These are phyloP conservation scores for Pharus latifolius DNA, from an alignment of 176 grass and related monocot species.

Conservation along the genomic window DNA sequence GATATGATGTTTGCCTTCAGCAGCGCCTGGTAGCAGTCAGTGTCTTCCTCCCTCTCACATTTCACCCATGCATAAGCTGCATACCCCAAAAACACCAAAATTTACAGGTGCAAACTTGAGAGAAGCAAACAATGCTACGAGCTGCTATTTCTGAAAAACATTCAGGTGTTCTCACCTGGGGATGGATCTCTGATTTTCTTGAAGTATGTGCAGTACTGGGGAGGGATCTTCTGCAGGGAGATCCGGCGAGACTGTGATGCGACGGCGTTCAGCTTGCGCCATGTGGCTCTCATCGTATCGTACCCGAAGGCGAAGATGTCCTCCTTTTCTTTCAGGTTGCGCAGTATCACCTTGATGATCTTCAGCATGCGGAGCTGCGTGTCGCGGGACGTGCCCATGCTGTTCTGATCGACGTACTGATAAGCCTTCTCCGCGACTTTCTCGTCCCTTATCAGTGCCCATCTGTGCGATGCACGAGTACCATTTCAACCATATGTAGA, in stretches of 20 bases:
- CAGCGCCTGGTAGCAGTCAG: constrained; percentile 35
- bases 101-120: neutral
- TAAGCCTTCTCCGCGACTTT: constrained; percentile 23
- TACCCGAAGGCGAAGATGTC: constrained; percentile 74
- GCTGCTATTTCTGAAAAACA: too few species aligned
- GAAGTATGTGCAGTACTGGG: constrained; percentile 65
- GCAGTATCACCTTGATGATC: constrained; percentile 47
- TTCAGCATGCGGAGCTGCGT: constrained; percentile 57
- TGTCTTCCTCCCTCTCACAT: constrained; percentile 66
- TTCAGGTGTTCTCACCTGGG: constrained; percentile 43
- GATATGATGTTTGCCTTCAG: constrained; percentile 47
- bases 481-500: too few species aligned
- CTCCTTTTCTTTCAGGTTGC: constrained; percentile 22
- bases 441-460: constrained; percentile 71
- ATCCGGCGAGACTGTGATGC: constrained; percentile 44
- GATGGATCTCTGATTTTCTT: constrained; percentile 40
- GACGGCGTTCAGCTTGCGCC: constrained; percentile 39
- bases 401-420: constrained; percentile 15
- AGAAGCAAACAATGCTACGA: too few species aligned
- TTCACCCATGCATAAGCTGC: constrained; percentile 84
- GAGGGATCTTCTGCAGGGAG: constrained; percentile 50
- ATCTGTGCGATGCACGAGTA: constrained; percentile 20
- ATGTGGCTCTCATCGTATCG: constrained; percentile 25
- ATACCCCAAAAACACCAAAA: neutral
- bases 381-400: constrained; percentile 53